Conservation (phyloP, 2,329 filamentous ascomycete species). For the Alternaria dauci region DNA sequence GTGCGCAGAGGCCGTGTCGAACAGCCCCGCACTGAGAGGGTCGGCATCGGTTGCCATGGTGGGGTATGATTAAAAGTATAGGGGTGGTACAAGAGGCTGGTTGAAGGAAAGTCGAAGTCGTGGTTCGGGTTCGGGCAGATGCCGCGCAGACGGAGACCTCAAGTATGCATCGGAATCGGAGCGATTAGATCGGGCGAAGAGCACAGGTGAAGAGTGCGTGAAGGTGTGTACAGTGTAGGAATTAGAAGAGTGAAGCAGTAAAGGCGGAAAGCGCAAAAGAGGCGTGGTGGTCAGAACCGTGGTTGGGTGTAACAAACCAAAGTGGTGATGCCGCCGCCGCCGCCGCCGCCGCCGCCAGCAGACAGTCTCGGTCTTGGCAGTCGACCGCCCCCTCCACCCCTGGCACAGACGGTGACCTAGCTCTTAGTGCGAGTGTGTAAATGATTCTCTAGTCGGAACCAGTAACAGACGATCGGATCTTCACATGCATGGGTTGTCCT, state of each 20-base stretch:
- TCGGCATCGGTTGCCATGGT: slow-evolving; percentile 36
- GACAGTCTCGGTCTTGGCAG: slow-evolving; percentile 10
- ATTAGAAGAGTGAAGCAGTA: neutral
- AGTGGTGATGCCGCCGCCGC: slow-evolving; percentile 19
- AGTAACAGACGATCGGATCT: neutral
- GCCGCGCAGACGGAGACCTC: slow-evolving; percentile 32
- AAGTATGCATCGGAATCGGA: slow-evolving; percentile 35
- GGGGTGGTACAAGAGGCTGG: neutral
- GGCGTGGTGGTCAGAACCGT: slow-evolving; percentile 3
- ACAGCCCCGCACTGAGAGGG: slow-evolving; percentile 23
- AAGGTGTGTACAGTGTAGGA: neutral
- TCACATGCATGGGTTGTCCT: slow-evolving; percentile 2
- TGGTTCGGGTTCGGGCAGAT: slow-evolving; percentile 23
- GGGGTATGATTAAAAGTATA: slow-evolving; percentile 5
- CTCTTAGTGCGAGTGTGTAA: neutral
- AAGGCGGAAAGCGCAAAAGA: neutral
- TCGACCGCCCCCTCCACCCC: neutral
- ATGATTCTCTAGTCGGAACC: neutral
- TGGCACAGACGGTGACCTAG: slow-evolving; percentile 12
- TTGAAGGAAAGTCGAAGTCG: slow-evolving; percentile 1
- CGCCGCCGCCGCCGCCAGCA: neutral
- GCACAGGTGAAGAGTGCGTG: neutral
- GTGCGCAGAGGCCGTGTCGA: slow-evolving; percentile 14
- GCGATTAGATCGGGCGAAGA: neutral
- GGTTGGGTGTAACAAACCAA: slow-evolving; percentile 7